Percentiles rank a stretch among this genome's conserved stretches.
These are phyloP conservation scores for Sanghuangporus weigelae DNA, from an alignment of 1,284 basidiomycete genomes.

Conservation along the genomic window DNA sequence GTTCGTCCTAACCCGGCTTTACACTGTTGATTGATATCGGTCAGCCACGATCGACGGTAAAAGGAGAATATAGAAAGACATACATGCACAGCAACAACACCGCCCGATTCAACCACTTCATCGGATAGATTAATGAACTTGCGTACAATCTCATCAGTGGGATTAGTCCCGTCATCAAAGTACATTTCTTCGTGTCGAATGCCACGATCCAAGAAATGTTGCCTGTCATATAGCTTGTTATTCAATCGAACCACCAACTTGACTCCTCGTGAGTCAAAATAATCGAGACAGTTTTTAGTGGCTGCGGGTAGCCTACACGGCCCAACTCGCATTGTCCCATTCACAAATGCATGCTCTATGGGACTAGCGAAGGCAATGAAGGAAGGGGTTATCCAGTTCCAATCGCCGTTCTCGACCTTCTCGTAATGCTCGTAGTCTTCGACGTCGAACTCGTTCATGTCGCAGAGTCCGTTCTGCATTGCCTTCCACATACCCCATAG, in stretches of 20 bases:
- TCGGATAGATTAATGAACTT: slow-evolving; percentile 87
- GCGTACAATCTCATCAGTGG: slow-evolving; percentile 89
- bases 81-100: slow-evolving; percentile 86
- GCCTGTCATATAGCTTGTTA: slow-evolving; percentile 88
- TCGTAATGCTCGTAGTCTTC: slow-evolving; percentile 94
- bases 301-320: slow-evolving; percentile 72
- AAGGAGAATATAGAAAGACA: slow-evolving; percentile 29
- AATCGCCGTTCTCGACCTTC: slow-evolving; percentile 95
- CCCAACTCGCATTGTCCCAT: slow-evolving; percentile 39
- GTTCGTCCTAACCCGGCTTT: slow-evolving; percentile 93
- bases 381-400: slow-evolving; percentile 92
- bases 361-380: slow-evolving; percentile 98
- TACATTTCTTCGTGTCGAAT: slow-evolving; percentile 92
- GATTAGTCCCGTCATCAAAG: slow-evolving; percentile 98
- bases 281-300: slow-evolving; percentile 86
- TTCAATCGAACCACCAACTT: slow-evolving; percentile 95
- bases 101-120: slow-evolving; percentile 68
- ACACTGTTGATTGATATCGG: slow-evolving; percentile 49
- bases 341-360: slow-evolving; percentile 73
- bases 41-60: slow-evolving; percentile 15
- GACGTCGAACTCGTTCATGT: slow-evolving; percentile 87
- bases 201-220: slow-evolving; percentile 79
- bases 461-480: slow-evolving; percentile 82
- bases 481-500: slow-evolving; percentile 96
- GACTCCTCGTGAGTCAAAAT: slow-evolving; percentile 85